phyloP scores from a whole-genome alignment of 78 protist genomes.

The Mastigamoeba balamuthi region DNA sequence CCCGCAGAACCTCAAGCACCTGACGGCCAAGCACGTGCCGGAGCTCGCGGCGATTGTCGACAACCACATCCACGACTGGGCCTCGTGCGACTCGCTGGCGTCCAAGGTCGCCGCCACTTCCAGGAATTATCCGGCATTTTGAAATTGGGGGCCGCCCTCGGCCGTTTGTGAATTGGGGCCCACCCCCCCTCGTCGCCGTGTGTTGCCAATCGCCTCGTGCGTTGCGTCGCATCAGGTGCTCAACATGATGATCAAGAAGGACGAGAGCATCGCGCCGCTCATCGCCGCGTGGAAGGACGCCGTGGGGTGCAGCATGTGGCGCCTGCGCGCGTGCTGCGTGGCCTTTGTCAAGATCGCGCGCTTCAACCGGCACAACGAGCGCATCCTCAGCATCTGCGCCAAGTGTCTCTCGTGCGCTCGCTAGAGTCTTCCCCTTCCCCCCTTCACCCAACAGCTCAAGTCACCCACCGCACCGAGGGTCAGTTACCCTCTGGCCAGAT shows the following conservation, averaged over 20 bases:
- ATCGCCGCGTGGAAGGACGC: neutral
- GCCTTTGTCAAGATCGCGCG: neutral
- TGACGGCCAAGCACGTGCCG: neutral
- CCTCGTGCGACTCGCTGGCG: neutral
- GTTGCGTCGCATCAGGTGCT: too few species aligned
- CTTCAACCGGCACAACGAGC: neutral
- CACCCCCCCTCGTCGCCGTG: too few species aligned
- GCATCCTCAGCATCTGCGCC: neutral
- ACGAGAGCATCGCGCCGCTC: neutral
- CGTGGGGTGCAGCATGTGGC: neutral
- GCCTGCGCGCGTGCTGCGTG: neutral
- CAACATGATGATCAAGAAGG: neutral
- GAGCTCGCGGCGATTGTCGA: neutral
- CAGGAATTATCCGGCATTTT: too few species aligned
- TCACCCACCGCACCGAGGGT: too few species aligned
- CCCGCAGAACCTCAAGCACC: neutral
- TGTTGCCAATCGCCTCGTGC: too few species aligned
- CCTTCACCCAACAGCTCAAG: too few species aligned
- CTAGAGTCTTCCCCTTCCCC: neutral
- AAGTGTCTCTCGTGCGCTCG: neutral
- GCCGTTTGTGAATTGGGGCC: too few species aligned
- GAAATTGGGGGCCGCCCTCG: too few species aligned
- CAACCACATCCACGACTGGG: neutral
- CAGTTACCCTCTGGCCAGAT: too few species aligned
- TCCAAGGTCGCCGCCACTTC: too few species aligned